These are phyloP conservation scores for Hypoxylon rubiginosum DNA, from an alignment of 2,329 filamentous ascomycete species.

Conservation along the genomic window DNA sequence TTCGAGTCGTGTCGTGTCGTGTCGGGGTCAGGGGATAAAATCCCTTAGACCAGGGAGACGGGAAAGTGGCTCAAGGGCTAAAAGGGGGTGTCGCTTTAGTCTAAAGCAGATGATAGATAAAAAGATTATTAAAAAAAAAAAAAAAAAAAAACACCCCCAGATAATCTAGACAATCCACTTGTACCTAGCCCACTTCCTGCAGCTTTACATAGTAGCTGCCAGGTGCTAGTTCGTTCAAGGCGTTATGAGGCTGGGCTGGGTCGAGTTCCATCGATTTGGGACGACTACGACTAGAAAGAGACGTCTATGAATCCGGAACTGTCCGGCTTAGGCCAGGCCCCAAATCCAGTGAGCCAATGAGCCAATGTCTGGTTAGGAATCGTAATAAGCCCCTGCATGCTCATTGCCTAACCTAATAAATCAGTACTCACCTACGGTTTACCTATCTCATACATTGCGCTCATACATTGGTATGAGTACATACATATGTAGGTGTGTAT, in stretches of 20 bases:
- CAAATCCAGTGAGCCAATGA: constrained; percentile 28
- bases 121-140: too few species aligned
- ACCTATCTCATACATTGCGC: too few species aligned
- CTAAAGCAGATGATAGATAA: constrained; percentile 2
- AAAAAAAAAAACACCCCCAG: too few species aligned
- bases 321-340: constrained; percentile 29
- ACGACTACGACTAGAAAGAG: constrained; percentile 12
- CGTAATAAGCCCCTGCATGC: constrained; percentile 39
- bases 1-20: constrained; percentile 41
- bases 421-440: background rate
- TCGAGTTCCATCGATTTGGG: constrained; percentile 44
- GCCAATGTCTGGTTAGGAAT: constrained; percentile 21
- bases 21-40: constrained; percentile 36
- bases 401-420: constrained; percentile 26
- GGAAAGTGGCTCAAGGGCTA: constrained; percentile 29
- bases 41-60: constrained; percentile 36
- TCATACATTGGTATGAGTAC: too few species aligned
- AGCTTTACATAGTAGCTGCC: background rate
- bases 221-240: constrained; percentile 17
- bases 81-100: constrained; percentile 37
- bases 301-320: constrained; percentile 25
- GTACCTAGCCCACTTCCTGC: background rate
- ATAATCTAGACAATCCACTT: background rate
- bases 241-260: constrained; percentile 1
- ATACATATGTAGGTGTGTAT: constrained; percentile 13